These are phyloP conservation scores for Trichoderma gamsii DNA, from an alignment of 495 filamentous ascomycete species.

Conservation along the genomic window DNA sequence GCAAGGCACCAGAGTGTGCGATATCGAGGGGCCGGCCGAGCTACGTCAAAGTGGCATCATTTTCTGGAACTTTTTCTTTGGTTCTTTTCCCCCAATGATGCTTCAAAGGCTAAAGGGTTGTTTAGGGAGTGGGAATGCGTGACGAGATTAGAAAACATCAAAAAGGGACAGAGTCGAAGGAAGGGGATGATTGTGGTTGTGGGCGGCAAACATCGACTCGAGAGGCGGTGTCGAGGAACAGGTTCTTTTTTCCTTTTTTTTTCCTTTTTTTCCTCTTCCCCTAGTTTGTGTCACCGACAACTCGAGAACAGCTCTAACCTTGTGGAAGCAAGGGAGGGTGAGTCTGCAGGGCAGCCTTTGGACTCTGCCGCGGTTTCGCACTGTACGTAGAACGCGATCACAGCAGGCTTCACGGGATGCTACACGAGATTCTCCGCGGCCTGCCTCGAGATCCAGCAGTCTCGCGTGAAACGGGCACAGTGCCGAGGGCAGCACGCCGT, in stretches of 20 bases:
- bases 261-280: background rate
- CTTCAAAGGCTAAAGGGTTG: background rate
- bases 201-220: background rate
- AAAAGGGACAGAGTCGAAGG: background rate
- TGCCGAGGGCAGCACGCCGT: background rate
- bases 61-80: background rate
- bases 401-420: background rate
- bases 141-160: background rate
- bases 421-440: background rate
- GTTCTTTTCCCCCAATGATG: background rate
- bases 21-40: background rate
- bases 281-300: constrained; percentile 11
- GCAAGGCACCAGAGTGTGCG: background rate
- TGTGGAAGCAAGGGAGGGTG: constrained; percentile 5
- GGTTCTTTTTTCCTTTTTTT: background rate
- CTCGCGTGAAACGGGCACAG: background rate
- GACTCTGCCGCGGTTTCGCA: background rate
- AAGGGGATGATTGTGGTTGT: background rate
- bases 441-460: background rate
- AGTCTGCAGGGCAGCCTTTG: background rate
- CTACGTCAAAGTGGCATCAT: constrained; percentile 14
- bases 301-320: constrained; percentile 2
- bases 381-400: background rate
- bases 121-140: background rate
- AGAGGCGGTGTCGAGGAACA: constrained; percentile 6